phyloP scores from a whole-genome alignment of 2,329 filamentous ascomycete genomes.

The Botrytis galanthina region DNA sequence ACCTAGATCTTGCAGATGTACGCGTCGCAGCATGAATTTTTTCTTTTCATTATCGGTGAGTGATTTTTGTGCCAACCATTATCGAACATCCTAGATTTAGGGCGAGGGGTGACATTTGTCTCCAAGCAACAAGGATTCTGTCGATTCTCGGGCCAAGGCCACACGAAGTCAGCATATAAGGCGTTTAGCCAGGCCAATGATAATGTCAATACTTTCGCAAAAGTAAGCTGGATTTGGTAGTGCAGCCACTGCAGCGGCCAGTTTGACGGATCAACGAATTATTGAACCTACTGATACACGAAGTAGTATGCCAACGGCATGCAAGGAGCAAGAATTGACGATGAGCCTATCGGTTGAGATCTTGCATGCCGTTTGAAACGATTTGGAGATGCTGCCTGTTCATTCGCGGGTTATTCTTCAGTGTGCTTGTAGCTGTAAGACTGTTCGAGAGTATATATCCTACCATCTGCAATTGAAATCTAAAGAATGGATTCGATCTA shows the following conservation, averaged over 20 bases:
- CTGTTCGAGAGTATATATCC: background rate
- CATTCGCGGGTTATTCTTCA: background rate
- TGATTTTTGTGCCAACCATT: background rate
- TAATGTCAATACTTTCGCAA: background rate
- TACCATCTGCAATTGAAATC: background rate
- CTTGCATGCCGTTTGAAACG: background rate
- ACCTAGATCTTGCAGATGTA: background rate
- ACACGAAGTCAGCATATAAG: background rate
- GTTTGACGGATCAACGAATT: background rate
- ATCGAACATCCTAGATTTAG: background rate
- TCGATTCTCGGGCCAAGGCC: background rate
- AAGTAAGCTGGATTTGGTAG: slow-evolving; percentile 11
- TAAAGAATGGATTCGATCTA: background rate
- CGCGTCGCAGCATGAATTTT: background rate
- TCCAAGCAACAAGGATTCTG: background rate
- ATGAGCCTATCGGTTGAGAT: background rate
- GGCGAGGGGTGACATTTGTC: background rate
- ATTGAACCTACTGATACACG: background rate
- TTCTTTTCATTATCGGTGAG: background rate
- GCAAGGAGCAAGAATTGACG: background rate
- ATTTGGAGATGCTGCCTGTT: background rate
- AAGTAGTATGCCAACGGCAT: background rate
- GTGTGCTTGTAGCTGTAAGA: background rate
- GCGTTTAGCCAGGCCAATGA: background rate
- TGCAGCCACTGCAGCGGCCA: background rate